phyloP scores from a whole-genome alignment of 148 eudicot genomes.

The Spergularia bocconei region DNA sequence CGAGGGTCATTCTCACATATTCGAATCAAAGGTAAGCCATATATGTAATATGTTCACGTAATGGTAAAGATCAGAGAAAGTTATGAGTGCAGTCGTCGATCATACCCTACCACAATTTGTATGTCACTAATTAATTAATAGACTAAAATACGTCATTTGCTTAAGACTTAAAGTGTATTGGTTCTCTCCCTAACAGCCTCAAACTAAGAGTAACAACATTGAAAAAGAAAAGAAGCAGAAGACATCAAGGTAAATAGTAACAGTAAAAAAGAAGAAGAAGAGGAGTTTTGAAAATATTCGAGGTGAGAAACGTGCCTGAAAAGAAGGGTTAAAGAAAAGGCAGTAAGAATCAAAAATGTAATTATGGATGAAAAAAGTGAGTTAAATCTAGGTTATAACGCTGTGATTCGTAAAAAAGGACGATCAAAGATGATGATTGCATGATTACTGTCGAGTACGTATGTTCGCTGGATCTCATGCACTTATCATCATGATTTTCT shows the following conservation, averaged over 20 bases:
- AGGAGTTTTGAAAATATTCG: constrained; percentile 5
- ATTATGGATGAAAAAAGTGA: constrained; percentile 1
- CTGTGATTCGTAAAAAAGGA: constrained; percentile 17
- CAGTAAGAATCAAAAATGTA: constrained; percentile 12
- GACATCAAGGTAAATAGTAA: neutral
- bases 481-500: constrained; percentile 26
- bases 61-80: no score
- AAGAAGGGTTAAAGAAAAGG: constrained; percentile 18
- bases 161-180: no score
- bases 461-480: constrained; percentile 31
- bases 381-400: constrained; percentile 7
- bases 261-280: neutral
- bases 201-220: no score
- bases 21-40: no score
- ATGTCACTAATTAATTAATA: no score
- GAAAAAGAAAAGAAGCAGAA: no score
- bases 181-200: no score
- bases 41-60: no score
- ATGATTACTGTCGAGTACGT: constrained; percentile 28
- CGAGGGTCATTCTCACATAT: no score
- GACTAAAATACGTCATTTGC: no score
- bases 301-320: constrained; percentile 9
- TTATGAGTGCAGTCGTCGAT: no score
- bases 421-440: constrained; percentile 27
- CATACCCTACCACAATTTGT: no score